Evolutionary conservation across 2,329 filamentous ascomycete genomes (phyloP).

Genomic region (Fusarium circinatum): DNA sequence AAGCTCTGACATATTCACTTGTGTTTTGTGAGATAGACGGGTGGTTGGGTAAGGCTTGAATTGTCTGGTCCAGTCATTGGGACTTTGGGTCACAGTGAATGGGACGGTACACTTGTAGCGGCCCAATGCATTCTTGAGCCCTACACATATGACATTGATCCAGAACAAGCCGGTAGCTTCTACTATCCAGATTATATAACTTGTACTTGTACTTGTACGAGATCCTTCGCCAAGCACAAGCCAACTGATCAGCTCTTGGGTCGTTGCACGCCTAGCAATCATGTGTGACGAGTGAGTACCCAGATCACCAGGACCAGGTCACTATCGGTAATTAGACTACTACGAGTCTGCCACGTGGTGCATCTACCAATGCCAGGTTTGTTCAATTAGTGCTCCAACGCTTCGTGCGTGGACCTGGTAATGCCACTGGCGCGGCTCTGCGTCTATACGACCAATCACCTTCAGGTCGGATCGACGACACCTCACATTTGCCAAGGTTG

Average conservation of each 20-base stretch:
- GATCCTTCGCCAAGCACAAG: background rate
- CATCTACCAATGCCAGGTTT: background rate
- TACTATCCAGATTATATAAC: background rate
- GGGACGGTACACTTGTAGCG: background rate
- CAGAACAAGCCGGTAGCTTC: background rate
- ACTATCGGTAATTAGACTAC: background rate
- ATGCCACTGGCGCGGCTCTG: background rate
- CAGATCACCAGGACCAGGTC: background rate
- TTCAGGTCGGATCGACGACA: slow-evolving; percentile 1
- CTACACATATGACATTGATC: background rate
- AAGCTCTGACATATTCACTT: background rate
- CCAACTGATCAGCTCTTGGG: background rate
- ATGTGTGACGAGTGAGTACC: background rate
- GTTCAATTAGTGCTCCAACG: background rate
- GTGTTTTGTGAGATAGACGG: background rate
- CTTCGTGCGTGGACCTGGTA: background rate
- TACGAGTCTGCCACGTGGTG: slow-evolving; percentile 8
- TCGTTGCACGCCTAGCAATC: background rate
- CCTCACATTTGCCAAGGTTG: background rate
- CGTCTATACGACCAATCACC: slow-evolving; percentile 7
- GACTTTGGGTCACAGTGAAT: background rate
- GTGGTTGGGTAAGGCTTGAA: background rate
- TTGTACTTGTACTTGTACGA: background rate
- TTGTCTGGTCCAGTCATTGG: background rate
- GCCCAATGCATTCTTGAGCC: slow-evolving; percentile 19